phyloP scores from a whole-genome alignment of 108 stramenopile species.

The Skeletonema menzelii region DNA sequence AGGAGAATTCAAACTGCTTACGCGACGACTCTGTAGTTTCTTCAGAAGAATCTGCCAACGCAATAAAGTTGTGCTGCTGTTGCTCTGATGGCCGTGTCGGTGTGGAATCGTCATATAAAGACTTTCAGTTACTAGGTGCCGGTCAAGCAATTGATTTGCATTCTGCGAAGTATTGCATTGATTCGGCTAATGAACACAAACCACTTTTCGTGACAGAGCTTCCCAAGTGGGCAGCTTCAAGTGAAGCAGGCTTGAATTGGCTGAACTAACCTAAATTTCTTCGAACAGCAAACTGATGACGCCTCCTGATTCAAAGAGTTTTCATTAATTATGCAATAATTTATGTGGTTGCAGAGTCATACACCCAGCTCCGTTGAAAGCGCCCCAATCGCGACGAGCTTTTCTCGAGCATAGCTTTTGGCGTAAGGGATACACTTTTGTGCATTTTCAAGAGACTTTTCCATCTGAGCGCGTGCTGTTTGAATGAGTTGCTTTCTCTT shows the following conservation, averaged over 20 bases:
- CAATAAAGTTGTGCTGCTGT: constrained; percentile 45
- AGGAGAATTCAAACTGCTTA: constrained; percentile 10
- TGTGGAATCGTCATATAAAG: constrained; percentile 49
- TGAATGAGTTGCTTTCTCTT: constrained; percentile 12
- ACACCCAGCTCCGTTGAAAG: not conserved
- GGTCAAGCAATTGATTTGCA: constrained; percentile 76
- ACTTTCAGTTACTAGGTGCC: constrained; percentile 68
- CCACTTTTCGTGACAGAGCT: constrained; percentile 15
- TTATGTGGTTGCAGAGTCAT: not conserved
- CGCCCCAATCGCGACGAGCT: not conserved
- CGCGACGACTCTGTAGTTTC: constrained; percentile 30
- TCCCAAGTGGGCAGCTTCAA: constrained; percentile 25
- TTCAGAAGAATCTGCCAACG: constrained; percentile 36
- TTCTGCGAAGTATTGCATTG: constrained; percentile 61
- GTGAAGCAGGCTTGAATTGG: not conserved
- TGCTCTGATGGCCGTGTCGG: constrained; percentile 45
- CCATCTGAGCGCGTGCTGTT: constrained; percentile 16
- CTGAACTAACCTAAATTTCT: not conserved
- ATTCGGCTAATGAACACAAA: not conserved
- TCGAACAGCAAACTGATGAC: not conserved
- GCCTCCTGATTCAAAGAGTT: not conserved
- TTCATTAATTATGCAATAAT: not conserved
- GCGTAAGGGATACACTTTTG: not conserved
- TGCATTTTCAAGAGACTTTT: constrained; percentile 19
- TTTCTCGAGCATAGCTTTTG: not conserved